Evolutionary conservation across 495 filamentous ascomycete species (phyloP).

Genomic region (Choiromyces venosus): DNA sequence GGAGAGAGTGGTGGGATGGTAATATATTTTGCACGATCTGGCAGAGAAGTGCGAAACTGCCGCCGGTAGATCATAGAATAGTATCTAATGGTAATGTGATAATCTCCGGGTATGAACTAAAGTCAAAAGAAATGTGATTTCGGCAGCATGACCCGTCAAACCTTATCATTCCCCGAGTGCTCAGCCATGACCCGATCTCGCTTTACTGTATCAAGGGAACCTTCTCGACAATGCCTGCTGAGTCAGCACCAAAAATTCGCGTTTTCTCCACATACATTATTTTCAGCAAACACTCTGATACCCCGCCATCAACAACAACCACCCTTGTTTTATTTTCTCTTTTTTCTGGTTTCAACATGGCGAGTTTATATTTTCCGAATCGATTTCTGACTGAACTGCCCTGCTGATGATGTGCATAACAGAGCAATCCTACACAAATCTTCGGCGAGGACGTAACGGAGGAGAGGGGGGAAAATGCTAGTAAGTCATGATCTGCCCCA

Average conservation of each 20-base stretch:
- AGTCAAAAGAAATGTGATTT: not conserved
- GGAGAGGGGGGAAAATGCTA: slow-evolving; percentile 99
- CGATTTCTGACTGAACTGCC: slow-evolving; percentile 6
- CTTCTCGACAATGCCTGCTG: not conserved
- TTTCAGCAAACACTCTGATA: slow-evolving; percentile 19
- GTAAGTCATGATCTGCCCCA: slow-evolving; percentile 46
- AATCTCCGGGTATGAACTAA: not conserved
- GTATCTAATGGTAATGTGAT: not conserved
- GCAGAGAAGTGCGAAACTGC: not conserved
- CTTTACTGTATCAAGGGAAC: too few species aligned
- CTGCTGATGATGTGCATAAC: not conserved
- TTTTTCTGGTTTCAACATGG: not conserved
- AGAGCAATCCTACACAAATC: slow-evolving; percentile 85
- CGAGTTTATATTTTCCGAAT: not conserved
- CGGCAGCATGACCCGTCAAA: not conserved
- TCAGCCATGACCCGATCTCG: not conserved
- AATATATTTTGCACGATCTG: not conserved
- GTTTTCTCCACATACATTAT: not conserved
- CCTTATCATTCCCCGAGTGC: not conserved
- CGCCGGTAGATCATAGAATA: not conserved
- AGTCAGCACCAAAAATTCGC: not conserved
- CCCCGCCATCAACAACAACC: slow-evolving; percentile 37
- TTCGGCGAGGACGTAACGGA: slow-evolving; percentile 95
- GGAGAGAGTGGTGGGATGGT: not conserved
- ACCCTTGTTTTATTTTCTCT: slow-evolving; percentile 16